These are phyloP conservation scores for Pistacia atlantica DNA, from an alignment of 345 rosid species.

Conservation along the genomic window DNA sequence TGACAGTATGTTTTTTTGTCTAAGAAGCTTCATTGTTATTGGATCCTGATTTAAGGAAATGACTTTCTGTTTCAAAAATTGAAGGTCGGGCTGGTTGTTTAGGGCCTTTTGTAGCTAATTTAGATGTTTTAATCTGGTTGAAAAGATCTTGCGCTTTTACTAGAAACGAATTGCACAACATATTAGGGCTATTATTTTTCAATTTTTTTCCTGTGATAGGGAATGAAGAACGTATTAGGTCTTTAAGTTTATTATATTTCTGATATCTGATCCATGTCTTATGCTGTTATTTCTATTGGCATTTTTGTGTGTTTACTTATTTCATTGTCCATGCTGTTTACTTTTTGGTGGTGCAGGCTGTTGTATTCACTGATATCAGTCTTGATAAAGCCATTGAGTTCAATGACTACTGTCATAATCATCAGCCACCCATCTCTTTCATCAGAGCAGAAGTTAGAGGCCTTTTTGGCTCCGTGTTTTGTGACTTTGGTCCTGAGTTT, in stretches of 20 bases:
- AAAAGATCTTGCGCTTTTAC: neutral
- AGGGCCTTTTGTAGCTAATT: neutral
- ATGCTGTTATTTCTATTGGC: neutral
- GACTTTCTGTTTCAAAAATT: neutral
- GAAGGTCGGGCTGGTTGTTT: neutral
- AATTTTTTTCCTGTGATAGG: neutral
- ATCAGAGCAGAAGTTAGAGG: slow-evolving; percentile 95
- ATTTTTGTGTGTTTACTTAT: neutral
- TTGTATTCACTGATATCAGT: slow-evolving; percentile 83
- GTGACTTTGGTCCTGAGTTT: slow-evolving; percentile 96
- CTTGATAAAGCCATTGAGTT: slow-evolving; percentile 76
- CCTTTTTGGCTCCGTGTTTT: slow-evolving; percentile 91
- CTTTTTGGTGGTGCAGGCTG: slow-evolving; percentile 61
- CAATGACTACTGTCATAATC: slow-evolving; percentile 81
- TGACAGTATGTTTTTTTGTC: neutral
- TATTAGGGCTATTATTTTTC: neutral
- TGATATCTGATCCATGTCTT: neutral
- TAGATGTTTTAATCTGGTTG: neutral
- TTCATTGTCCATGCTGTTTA: slow-evolving; percentile 15
- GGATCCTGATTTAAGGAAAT: neutral
- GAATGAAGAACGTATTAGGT: neutral
- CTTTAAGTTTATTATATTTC: neutral
- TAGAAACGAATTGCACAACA: neutral
- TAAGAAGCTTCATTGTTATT: neutral
- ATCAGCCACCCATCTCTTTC: slow-evolving; percentile 88